phyloP scores from a whole-genome alignment of 495 filamentous ascomycete species.

The Penicillium atrosanguineum region DNA sequence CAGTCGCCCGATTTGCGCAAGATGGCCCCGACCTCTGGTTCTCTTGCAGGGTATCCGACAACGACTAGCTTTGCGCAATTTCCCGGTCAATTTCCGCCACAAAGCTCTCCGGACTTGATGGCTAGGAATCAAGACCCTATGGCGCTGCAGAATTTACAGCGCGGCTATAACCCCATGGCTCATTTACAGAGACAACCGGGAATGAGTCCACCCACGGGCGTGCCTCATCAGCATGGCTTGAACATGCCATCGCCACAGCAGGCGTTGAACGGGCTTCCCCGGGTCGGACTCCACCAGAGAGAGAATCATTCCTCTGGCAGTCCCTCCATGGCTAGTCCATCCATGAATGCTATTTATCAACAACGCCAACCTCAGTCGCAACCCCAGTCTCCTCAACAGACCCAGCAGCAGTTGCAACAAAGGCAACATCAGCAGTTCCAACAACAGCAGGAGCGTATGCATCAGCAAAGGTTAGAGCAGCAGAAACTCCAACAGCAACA shows the following conservation, averaged over 20 bases:
- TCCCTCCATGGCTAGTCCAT: constrained; percentile 28
- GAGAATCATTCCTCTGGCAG: constrained; percentile 28
- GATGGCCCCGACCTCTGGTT: constrained; percentile 36
- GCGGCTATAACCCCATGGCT: constrained; percentile 35
- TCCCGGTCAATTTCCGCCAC: constrained; percentile 32
- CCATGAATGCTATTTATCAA: constrained; percentile 30
- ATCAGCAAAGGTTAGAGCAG: constrained; percentile 19
- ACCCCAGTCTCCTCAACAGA: constrained; percentile 33
- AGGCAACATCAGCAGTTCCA: constrained; percentile 24
- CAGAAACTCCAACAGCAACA: constrained; percentile 11
- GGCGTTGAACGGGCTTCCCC: constrained; percentile 34
- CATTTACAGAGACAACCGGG: constrained; percentile 29
- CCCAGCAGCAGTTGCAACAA: constrained; percentile 29
- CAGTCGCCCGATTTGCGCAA: constrained; percentile 41
- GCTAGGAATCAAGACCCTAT: constrained; percentile 31
- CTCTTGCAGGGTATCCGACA: constrained; percentile 35
- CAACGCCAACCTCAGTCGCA: constrained; percentile 29
- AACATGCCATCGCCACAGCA: constrained; percentile 39
- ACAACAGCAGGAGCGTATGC: constrained; percentile 18
- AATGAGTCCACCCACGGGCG: constrained; percentile 30
- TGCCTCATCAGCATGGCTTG: constrained; percentile 33
- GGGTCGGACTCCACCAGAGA: constrained; percentile 27
- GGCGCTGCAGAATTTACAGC: constrained; percentile 34
- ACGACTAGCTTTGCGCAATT: constrained; percentile 31
- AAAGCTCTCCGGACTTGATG: constrained; percentile 36